Evolutionary conservation across 202 grass and related monocot species (phyloP), one percentile per base, ranked within the genome.

Genomic region (Zoysia matrella): DNA sequence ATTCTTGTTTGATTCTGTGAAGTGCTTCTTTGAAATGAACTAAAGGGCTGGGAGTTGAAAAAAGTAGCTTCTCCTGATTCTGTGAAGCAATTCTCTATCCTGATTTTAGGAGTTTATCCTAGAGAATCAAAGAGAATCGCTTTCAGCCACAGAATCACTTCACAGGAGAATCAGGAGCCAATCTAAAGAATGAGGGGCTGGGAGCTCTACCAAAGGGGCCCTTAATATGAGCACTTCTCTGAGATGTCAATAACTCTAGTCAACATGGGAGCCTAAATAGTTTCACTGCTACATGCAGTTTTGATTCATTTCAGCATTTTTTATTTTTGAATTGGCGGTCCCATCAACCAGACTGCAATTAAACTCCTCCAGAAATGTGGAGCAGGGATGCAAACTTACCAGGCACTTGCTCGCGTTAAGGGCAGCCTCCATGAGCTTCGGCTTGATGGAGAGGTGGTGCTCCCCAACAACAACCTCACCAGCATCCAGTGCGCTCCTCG

Each of bases 331-430:
- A 51, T 11, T 67, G 58, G 10, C 40, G 16, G 30, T 1, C 41
- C 42, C 55, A 43, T 52, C 5, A 64, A n/a, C 0, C 8, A 57
- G 61, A 44, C 36, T 50, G 7, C 18, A 4, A 48, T 53, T 76
- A 39, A 50, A 0, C 51, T 4, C 10, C 4, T 55, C 15, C 58
- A 75, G 30, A 64, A 66, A 82, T 36, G 54, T 71, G n/a, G 10
- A 46, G 11, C 55, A 51, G 60, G 52, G 30, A 74, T 68, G 75
- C n/a, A 48, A 71, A 85, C 73, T 60, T 94, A 97, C 95, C 88
- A 90, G 69, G 73, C 80, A 91, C 51, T 91, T 84, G 90, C 95
- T 91, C 4, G 76, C 68, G 79, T 65, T 87, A 64, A 98, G 88
- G 44, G 92, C 84, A 2, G 79, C 73, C 39, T 89, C 82, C 88